Evolutionary conservation across 345 rosid genomes (phyloP).

Genomic region (Sonneratia caseolaris): DNA sequence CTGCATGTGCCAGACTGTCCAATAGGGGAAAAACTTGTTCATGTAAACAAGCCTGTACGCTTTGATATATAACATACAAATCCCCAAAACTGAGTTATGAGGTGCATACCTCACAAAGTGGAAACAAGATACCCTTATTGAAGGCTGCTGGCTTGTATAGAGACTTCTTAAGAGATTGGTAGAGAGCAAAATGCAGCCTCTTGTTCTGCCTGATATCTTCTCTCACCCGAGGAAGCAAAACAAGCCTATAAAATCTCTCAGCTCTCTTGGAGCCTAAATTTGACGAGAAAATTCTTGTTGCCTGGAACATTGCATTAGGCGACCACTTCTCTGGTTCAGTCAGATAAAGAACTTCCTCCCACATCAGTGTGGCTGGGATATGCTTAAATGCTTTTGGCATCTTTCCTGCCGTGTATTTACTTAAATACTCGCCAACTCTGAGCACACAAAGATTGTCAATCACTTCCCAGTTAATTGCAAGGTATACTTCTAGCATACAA

Average conservation of each 20-base stretch:
- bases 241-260: slow-evolving; percentile 60
- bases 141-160: slow-evolving; percentile 88
- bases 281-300: slow-evolving; percentile 78
- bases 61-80: background rate
- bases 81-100: background rate
- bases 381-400: slow-evolving; percentile 79
- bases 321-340: slow-evolving; percentile 97
- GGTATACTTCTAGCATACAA: background rate
- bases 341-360: slow-evolving; percentile 83
- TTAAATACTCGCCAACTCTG: slow-evolving; percentile 73
- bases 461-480: background rate
- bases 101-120: slow-evolving; percentile 64
- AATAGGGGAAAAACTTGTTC: background rate
- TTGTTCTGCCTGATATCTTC: slow-evolving; percentile 78
- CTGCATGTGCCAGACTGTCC: slow-evolving; percentile 90
- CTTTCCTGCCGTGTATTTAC: slow-evolving; percentile 75
- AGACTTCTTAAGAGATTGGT: slow-evolving; percentile 72
- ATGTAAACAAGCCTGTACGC: background rate
- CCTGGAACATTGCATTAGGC: slow-evolving; percentile 85
- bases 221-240: slow-evolving; percentile 86
- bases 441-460: slow-evolving; percentile 7
- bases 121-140: slow-evolving; percentile 83
- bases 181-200: slow-evolving; percentile 72
- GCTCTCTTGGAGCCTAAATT: slow-evolving; percentile 62
- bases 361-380: slow-evolving; percentile 57